Percentiles rank a stretch among this genome's conserved stretches.
Evolutionary conservation across 495 filamentous ascomycete genomes (phyloP).

Genomic region (Aspergillus ellipticus): DNA sequence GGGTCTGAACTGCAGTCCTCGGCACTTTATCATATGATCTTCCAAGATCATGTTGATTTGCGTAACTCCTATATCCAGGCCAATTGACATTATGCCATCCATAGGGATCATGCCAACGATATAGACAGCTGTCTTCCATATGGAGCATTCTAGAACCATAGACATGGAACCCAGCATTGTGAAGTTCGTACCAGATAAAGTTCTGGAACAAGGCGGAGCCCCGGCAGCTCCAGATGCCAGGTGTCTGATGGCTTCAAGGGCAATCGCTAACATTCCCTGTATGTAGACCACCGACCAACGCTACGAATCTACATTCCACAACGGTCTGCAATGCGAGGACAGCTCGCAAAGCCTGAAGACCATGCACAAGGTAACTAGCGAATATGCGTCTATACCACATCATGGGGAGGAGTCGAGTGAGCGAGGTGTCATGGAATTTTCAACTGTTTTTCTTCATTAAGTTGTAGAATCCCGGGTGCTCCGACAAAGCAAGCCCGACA

Average conservation of each 20-base stretch:
- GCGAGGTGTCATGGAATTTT: constrained; percentile 27
- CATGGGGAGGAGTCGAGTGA: not conserved
- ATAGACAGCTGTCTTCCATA: too few relatives aligned
- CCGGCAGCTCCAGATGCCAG: not conserved
- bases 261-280: not conserved
- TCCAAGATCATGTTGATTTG: too few relatives aligned
- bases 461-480: constrained; percentile 33
- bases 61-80: too few relatives aligned
- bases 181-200: too few relatives aligned
- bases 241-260: not conserved
- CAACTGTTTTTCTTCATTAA: constrained; percentile 42
- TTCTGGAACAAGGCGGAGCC: too few relatives aligned
- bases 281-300: not conserved
- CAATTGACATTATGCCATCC: too few relatives aligned
- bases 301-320: not conserved
- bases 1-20: too few relatives aligned
- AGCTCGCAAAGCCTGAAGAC: not conserved
- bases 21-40: too few relatives aligned
- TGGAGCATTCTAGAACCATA: too few relatives aligned
- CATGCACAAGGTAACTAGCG: not conserved
- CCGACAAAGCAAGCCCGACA: constrained; percentile 27
- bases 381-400: not conserved
- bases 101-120: too few relatives aligned
- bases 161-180: too few relatives aligned
- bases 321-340: not conserved